A percentile compares a stretch with the other conserved stretches of the same genome.
These are phyloP conservation scores for Claviceps paspali DNA, from an alignment of 2,329 filamentous ascomycete genomes.

Conservation along the genomic window DNA sequence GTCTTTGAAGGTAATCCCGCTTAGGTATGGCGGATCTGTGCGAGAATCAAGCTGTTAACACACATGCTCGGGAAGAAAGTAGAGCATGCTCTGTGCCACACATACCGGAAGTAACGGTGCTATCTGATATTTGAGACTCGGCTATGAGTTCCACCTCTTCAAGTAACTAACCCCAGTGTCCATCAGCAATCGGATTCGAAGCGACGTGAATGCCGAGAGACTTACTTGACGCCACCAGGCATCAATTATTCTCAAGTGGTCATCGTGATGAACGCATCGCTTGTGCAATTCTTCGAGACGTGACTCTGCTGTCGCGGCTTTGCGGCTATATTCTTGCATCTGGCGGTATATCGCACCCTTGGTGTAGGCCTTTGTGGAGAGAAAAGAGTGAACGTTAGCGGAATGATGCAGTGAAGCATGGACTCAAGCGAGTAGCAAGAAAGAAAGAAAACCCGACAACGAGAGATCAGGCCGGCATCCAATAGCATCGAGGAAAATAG, in stretches of 20 bases:
- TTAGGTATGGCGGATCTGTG: constrained; percentile 39
- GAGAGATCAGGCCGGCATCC: neutral
- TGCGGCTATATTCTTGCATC: constrained; percentile 95
- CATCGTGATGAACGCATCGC: constrained; percentile 69
- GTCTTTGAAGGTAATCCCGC: constrained; percentile 46
- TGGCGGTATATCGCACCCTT: constrained; percentile 96
- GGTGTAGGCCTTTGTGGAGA: constrained; percentile 19
- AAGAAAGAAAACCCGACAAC: neutral
- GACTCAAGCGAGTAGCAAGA: neutral
- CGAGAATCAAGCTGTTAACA: constrained; percentile 11
- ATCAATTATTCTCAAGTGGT: constrained; percentile 82
- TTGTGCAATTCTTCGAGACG: constrained; percentile 70
- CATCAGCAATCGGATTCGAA: constrained; percentile 2
- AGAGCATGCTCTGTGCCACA: neutral
- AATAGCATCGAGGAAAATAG: neutral
- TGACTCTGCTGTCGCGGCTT: constrained; percentile 66
- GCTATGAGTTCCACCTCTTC: constrained; percentile 49
- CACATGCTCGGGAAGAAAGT: neutral
- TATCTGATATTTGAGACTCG: constrained; percentile 26
- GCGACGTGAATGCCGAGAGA: constrained; percentile 6
- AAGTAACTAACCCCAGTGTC: constrained; percentile 29
- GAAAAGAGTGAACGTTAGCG: neutral
- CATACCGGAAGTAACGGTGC: constrained; percentile 12
- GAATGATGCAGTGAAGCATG: neutral
- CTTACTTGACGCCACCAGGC: constrained; percentile 86